A percentile compares a stretch with the other conserved stretches of the same genome.
These are phyloP conservation scores for Arthroderma uncinatum DNA, from an alignment of 2,329 filamentous ascomycete species.

Conservation along the genomic window DNA sequence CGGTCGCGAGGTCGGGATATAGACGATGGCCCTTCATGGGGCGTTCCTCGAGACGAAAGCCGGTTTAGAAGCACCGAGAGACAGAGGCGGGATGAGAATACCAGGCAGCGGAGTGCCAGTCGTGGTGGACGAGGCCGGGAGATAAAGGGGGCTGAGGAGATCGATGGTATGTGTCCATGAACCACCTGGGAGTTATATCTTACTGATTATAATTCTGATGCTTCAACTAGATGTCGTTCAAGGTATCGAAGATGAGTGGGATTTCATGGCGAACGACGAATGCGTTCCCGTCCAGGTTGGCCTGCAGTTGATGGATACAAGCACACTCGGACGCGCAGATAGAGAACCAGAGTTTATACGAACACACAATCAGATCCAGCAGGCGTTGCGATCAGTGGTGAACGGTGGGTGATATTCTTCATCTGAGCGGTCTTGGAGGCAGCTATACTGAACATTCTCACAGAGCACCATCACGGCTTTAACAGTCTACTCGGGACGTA, in stretches of 20 bases:
- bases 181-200: not conserved
- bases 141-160: constrained; percentile 4
- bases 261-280: constrained; percentile 75
- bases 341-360: constrained; percentile 76
- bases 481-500: constrained; percentile 98
- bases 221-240: constrained; percentile 51
- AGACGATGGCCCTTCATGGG: constrained; percentile 21
- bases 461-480: constrained; percentile 95
- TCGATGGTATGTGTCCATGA: constrained; percentile 8
- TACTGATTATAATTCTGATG: constrained; percentile 1
- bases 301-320: constrained; percentile 86
- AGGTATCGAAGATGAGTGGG: constrained; percentile 81
- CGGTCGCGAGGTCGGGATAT: constrained; percentile 27
- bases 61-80: constrained; percentile 17
- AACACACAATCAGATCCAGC: constrained; percentile 80
- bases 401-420: constrained; percentile 44
- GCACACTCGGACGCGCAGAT: constrained; percentile 82
- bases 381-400: constrained; percentile 84
- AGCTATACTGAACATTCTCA: constrained; percentile 8
- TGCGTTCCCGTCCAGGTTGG: constrained; percentile 90
- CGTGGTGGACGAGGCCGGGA: not conserved
- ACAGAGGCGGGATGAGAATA: constrained; percentile 8
- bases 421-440: not conserved
- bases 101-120: not conserved
- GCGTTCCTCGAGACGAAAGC: constrained; percentile 20